Base-by-base conservation (phyloP, 495 filamentous ascomycete species). In the Aspergillus diversus region DNA sequence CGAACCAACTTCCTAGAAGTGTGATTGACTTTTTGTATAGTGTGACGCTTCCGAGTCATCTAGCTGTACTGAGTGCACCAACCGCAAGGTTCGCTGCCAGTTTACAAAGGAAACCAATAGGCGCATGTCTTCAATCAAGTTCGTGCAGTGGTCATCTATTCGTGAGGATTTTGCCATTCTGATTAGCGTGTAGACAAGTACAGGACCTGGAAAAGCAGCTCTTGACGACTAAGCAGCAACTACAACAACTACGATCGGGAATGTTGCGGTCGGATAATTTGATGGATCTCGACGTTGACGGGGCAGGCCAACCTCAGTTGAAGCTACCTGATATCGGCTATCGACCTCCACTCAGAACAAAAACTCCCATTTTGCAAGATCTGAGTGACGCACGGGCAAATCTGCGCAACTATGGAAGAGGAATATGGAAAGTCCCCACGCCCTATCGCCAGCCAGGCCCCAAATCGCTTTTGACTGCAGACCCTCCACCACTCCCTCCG, bases 91-190 rank as follows among this genome's bases (percentile, higher is more conserved):
- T 53, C 96, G 95, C 72, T 99, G 95, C 71, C 94, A 97, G 74
- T 99, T 99, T 72, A 99, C 95, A 50, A 99, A 99, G 79, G 95
- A 99, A 75, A 98, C 95, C 21, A 99, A 99, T 75, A 87, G 96
- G 52, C 87, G 95, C 64, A 99, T 99, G 95, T 97, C 95, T 51
- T 97, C 93, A 13, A 97, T 98, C 74, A 99, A 98, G 87, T 89
- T 75, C 66, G 83, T 79, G 49, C 47, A 46, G 27, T 51, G 35
- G 11, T 42, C 31, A 31, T 60, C 49, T 59, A 42, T 55, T 54
- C 55, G 33, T 56, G 46, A 31, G 37, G 54, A 33, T 33, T 35
- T 46, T 63, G 33, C 55, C 35, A 51, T 66, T 60, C 66, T 75
- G 51, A 73, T 68, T 34, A 11, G 39, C 34, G 39, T 59, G 33